A percentile compares a stretch with the other conserved stretches of the same genome.
Conservation (phyloP, 2,329 filamentous ascomycete genomes). For the Colletotrichum viniferum region DNA sequence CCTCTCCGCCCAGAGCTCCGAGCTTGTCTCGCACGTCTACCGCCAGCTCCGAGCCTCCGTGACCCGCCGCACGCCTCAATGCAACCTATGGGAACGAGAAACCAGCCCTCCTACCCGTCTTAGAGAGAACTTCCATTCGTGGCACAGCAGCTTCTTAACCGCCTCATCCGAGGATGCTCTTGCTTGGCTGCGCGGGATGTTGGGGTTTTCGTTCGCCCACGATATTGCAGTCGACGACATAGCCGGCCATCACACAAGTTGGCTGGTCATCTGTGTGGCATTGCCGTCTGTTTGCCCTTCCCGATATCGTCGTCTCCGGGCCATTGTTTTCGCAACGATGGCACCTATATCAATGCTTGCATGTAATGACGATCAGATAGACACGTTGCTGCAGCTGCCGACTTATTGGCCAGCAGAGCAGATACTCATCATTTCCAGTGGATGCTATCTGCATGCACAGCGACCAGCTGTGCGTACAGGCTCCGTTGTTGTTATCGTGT, state of each 20-base stretch:
- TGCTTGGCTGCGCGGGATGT: background rate
- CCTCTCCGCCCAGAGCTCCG: background rate
- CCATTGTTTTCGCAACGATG: background rate
- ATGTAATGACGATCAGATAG: background rate
- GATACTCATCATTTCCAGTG: background rate
- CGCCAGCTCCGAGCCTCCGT: slow-evolving; percentile 15
- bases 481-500: background rate
- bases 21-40: slow-evolving; percentile 13
- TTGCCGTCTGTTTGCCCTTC: background rate
- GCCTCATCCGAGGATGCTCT: slow-evolving; percentile 10
- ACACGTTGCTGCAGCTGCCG: background rate
- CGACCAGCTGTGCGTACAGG: background rate
- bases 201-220: background rate
- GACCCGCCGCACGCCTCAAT: background rate
- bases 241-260: background rate
- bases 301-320: background rate
- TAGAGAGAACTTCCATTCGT: background rate
- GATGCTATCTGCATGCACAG: background rate
- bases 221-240: background rate
- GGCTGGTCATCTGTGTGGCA: background rate
- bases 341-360: background rate
- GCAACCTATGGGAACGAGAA: background rate
- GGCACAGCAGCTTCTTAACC: slow-evolving; percentile 7
- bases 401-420: background rate
- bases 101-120: background rate